Conservation (phyloP, 1,284 basidiomycete species). For the Marasmius tenuissimus region DNA sequence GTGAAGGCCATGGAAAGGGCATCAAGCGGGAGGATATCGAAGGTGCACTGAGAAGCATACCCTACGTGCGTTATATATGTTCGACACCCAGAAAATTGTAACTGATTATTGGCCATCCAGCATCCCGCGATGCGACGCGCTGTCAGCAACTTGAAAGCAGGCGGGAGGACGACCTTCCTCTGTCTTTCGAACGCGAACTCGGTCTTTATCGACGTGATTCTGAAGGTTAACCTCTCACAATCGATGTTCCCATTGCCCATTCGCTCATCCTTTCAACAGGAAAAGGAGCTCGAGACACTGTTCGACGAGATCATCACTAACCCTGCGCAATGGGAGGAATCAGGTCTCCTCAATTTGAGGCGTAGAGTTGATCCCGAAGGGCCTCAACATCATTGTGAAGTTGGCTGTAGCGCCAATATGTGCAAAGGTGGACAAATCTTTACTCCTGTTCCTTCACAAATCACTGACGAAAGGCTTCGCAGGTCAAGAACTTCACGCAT, state of each 20-base stretch:
- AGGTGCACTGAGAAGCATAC: slow-evolving; percentile 76
- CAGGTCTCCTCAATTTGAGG: slow-evolving; percentile 76
- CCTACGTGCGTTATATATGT: slow-evolving; percentile 65
- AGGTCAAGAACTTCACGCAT: slow-evolving; percentile 89
- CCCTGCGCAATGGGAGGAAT: slow-evolving; percentile 80
- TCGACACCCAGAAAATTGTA: neutral
- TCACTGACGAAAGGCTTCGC: slow-evolving; percentile 3
- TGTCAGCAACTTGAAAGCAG: slow-evolving; percentile 74
- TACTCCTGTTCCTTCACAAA: neutral
- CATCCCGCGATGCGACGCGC: slow-evolving; percentile 96
- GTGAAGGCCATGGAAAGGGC: slow-evolving; percentile 69
- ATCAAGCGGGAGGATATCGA: slow-evolving; percentile 77
- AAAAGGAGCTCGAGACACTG: slow-evolving; percentile 69
- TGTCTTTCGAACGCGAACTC: slow-evolving; percentile 94
- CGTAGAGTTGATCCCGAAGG: slow-evolving; percentile 76
- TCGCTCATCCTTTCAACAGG: slow-evolving; percentile 38
- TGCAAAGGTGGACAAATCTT: slow-evolving; percentile 75
- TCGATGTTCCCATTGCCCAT: neutral
- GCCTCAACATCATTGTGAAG: slow-evolving; percentile 81
- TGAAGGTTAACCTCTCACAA: slow-evolving; percentile 55
- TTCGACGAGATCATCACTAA: slow-evolving; percentile 94
- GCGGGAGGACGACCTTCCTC: slow-evolving; percentile 76
- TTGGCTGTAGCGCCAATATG: slow-evolving; percentile 97
- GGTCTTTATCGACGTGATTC: slow-evolving; percentile 89
- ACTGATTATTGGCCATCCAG: slow-evolving; percentile 40